Percentiles rank a stretch among this genome's conserved stretches.
phyloP scores from a whole-genome alignment of 148 eudicot genomes.

The Persicaria maculosa region DNA sequence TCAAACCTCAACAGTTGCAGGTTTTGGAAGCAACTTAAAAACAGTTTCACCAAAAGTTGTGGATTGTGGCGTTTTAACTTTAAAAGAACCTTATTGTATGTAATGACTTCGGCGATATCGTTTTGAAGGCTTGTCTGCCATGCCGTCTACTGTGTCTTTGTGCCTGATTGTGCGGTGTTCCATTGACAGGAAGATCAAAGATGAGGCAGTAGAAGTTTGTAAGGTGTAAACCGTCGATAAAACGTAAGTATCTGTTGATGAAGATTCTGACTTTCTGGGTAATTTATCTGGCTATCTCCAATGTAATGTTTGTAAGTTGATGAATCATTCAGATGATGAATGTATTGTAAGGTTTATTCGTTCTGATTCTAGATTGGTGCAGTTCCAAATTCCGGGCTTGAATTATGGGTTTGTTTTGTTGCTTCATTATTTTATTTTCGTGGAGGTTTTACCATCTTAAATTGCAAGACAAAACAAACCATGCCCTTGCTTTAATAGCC shows the following conservation, averaged over 20 bases:
- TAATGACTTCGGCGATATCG: neutral
- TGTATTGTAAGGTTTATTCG: neutral
- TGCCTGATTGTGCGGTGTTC: neutral
- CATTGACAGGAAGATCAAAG: neutral
- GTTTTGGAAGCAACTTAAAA: neutral
- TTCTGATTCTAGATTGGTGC: too few relatives aligned
- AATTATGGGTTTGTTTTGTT: neutral
- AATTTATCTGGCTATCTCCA: neutral
- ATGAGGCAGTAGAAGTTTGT: neutral
- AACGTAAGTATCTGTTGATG: neutral
- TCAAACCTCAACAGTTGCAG: neutral
- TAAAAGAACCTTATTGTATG: neutral
- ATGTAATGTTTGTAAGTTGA: conserved; percentile 1
- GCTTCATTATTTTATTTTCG: neutral
- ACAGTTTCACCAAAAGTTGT: too few relatives aligned
- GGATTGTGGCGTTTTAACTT: neutral
- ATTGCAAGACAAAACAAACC: neutral
- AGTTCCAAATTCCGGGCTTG: neutral
- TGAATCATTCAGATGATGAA: neutral
- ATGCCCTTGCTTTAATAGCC: neutral
- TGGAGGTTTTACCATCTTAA: neutral
- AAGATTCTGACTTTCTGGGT: conserved; percentile 10
- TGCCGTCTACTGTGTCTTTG: neutral
- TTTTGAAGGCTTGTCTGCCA: neutral
- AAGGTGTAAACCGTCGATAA: neutral